phyloP scores from a whole-genome alignment of 202 grass and related monocot species.

The Hordeum pubiflorum region DNA sequence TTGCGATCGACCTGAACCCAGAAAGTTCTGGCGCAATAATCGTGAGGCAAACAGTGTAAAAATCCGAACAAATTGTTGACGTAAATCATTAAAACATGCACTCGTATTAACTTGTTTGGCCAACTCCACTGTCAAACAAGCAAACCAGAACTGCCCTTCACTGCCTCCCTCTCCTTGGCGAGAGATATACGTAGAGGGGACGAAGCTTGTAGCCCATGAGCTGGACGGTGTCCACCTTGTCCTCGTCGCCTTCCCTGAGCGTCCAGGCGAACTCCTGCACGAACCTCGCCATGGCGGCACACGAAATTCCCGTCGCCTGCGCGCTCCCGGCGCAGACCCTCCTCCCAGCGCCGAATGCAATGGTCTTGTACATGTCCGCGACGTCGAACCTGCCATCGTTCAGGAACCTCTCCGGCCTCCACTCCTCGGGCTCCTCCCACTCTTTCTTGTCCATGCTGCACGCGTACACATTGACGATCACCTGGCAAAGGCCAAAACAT shows the following conservation, averaged over 20 bases:
- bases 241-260: constrained; percentile 63
- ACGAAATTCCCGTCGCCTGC: constrained; percentile 59
- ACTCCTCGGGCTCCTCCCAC: constrained; percentile 57
- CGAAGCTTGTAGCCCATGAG: constrained; percentile 50
- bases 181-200: constrained; percentile 43
- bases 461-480: constrained; percentile 70
- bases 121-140: neutral
- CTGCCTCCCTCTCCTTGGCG: constrained; percentile 25
- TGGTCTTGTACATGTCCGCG: constrained; percentile 58
- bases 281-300: constrained; percentile 43
- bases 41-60: too few relatives aligned
- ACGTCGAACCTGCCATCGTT: constrained; percentile 26
- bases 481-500: constrained; percentile 19
- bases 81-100: neutral
- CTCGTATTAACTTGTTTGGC: neutral
- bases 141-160: neutral
- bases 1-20: neutral
- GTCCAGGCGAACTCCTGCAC: constrained; percentile 68
- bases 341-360: constrained; percentile 76
- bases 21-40: neutral
- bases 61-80: too few relatives aligned
- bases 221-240: constrained; percentile 49
- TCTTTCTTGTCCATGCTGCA: constrained; percentile 76
- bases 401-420: constrained; percentile 79
- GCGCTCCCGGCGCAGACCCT: constrained; percentile 56